Evolutionary conservation across 2,329 filamentous ascomycete genomes (phyloP).

Genomic region (Teratosphaeria pseudoeucalypti): DNA sequence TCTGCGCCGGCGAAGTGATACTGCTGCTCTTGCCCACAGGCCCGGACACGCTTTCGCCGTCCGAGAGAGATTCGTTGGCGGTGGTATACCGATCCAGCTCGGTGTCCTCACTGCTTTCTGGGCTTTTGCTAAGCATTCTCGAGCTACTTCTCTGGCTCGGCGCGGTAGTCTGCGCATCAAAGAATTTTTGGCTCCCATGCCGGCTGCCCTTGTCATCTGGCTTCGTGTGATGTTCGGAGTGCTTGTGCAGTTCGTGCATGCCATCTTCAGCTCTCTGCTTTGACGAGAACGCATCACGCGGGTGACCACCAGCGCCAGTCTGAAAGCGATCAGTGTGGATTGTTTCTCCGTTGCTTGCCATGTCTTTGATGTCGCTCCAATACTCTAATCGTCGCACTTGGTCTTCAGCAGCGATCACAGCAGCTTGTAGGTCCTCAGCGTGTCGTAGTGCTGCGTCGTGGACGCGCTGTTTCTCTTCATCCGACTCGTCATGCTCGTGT

Average conservation of each 20-base stretch:
- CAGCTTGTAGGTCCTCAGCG: slow-evolving; percentile 60
- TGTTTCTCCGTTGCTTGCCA: slow-evolving; percentile 12
- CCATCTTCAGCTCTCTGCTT: slow-evolving; percentile 11
- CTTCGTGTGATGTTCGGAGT: slow-evolving; percentile 8
- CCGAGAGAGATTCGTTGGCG: slow-evolving; percentile 5
- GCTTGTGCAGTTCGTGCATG: slow-evolving; percentile 7
- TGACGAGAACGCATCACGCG: slow-evolving; percentile 7
- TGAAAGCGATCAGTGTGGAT: background rate
- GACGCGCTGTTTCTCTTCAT: slow-evolving; percentile 34
- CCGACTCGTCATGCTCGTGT: slow-evolving; percentile 27
- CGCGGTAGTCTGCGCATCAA: slow-evolving; percentile 5
- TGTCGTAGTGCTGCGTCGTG: slow-evolving; percentile 30
- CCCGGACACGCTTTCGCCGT: background rate
- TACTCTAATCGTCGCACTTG: slow-evolving; percentile 75
- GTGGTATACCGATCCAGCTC: slow-evolving; percentile 7
- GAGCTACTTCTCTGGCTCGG: background rate
- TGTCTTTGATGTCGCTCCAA: slow-evolving; percentile 60
- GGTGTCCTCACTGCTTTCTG: slow-evolving; percentile 2
- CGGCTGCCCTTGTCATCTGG: background rate
- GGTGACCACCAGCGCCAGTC: slow-evolving; percentile 5
- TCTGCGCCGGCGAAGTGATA: slow-evolving; percentile 3
- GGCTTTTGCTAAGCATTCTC: background rate
- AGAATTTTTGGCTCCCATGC: background rate
- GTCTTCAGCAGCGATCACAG: slow-evolving; percentile 65
- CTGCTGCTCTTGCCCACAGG: background rate